These are phyloP conservation scores for Boechera retrofracta DNA, from an alignment of 345 rosid genomes.

Conservation along the genomic window DNA sequence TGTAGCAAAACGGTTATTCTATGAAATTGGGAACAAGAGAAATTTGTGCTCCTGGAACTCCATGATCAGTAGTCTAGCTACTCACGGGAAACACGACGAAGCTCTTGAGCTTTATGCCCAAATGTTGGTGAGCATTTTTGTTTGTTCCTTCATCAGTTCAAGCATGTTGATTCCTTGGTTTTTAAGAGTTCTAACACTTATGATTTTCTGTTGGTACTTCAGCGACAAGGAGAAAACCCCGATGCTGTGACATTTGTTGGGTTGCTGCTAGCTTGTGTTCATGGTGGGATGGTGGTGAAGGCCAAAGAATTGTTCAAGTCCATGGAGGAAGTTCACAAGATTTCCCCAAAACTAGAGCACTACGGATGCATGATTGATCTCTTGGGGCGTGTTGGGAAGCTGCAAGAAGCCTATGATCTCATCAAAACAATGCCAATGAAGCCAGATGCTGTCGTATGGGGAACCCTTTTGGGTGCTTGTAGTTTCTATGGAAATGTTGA, in stretches of 20 bases:
- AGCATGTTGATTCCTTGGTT: constrained; percentile 8
- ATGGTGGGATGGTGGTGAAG: constrained; percentile 66
- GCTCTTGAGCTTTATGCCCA: constrained; percentile 62
- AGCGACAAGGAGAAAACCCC: constrained; percentile 60
- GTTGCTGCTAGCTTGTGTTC: constrained; percentile 79
- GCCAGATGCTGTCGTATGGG: constrained; percentile 85
- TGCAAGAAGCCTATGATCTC: constrained; percentile 68
- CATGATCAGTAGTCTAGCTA: constrained; percentile 76
- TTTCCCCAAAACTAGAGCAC: constrained; percentile 74
- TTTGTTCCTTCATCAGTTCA: constrained; percentile 3
- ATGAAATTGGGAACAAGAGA: constrained; percentile 63
- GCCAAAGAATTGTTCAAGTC: constrained; percentile 62
- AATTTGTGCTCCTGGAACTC: constrained; percentile 88
- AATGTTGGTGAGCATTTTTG: constrained; percentile 61
- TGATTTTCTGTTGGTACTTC: constrained; percentile 31
- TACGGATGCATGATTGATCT: constrained; percentile 91
- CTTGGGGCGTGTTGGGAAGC: constrained; percentile 76
- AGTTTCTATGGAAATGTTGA: constrained; percentile 69
- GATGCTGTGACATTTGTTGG: constrained; percentile 86
- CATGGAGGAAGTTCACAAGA: constrained; percentile 52
- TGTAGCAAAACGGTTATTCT: constrained; percentile 56
- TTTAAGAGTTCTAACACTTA: constrained; percentile 11
- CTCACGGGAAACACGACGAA: constrained; percentile 67
- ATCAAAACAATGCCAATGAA: constrained; percentile 70
- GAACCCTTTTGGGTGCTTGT: constrained; percentile 83